Base-by-base conservation (phyloP, 306 rosid species). In the Betula pendula region DNA sequence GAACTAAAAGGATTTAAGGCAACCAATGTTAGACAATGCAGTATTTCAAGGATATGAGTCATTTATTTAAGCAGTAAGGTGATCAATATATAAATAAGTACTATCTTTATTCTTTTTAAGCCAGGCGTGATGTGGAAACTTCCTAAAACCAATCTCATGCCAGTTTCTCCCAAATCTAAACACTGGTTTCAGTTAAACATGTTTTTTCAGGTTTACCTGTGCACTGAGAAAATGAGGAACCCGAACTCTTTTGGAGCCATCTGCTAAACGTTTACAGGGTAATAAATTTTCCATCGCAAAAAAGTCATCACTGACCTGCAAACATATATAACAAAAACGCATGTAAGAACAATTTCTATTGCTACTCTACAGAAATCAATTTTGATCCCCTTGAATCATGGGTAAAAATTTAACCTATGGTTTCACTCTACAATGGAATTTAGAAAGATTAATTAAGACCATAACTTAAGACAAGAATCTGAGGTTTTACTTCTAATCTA, bases 201-300 rank as follows among this genome's bases (percentile, higher is more conserved):
- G 70, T 14, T 42, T 72, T 48, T 69, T 59, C 31, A 77, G 75
- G 20, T 6, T 77, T 84, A 90, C 99, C 97, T 83, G 96, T 31
- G 86, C 70, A 43, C 78, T 75, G 62, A 84, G 79, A 75, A 81
- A 90, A 81, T 84, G 86, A 13, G 97, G 96, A 84, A 89, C 92
- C 75, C 82, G 88, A 16, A 95, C 77, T 84, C 99, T 90, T 82
- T 95, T 95, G 53, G 97, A 95, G 77, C 99, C 97, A 88, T 90
- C 96, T 65, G 93, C 96, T 65, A 92, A 83, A 47, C 95, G 97
- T 83, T 90, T 95, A 78, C 87, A 85, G 43, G 94, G 91, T 40
- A 93, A 83, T 33, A 77, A 72, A 73, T 80, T 90, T 63, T 91
- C 97, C 82, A 53, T 72, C 1, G 79, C 72, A n/a, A 77, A 67